These are phyloP conservation scores for Calonectria hawksworthii DNA, from an alignment of 2,329 filamentous ascomycete species.

Conservation along the genomic window DNA sequence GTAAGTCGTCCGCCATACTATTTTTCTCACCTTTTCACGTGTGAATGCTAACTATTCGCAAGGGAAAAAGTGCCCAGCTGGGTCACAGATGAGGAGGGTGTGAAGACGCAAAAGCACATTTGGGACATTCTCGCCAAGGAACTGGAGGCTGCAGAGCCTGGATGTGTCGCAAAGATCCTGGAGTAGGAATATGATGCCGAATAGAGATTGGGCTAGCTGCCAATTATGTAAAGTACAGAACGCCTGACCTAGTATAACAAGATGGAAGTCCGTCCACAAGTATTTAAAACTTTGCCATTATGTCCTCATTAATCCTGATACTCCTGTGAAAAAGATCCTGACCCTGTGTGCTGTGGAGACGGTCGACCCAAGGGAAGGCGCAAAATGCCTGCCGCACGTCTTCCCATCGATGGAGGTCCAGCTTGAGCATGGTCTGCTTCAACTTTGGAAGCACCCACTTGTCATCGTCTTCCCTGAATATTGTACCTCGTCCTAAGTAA, in stretches of 20 bases:
- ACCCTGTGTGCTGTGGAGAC: neutral
- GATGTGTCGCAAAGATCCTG: slow-evolving; percentile 39
- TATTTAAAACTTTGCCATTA: neutral
- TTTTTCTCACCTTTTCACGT: too few species aligned
- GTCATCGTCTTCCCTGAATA: slow-evolving; percentile 18
- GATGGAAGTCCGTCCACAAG: neutral
- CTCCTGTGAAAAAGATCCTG: neutral
- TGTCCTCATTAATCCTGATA: neutral
- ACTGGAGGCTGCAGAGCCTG: slow-evolving; percentile 46
- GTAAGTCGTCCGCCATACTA: slow-evolving; percentile 42
- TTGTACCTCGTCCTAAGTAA: slow-evolving; percentile 1
- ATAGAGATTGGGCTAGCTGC: neutral
- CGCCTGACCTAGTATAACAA: neutral
- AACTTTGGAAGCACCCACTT: slow-evolving; percentile 19
- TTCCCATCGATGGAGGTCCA: slow-evolving; percentile 23
- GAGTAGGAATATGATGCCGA: neutral
- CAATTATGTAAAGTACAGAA: neutral
- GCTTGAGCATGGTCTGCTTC: neutral
- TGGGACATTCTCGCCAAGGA: slow-evolving; percentile 47
- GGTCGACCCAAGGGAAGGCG: slow-evolving; percentile 23
- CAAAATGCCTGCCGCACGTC: neutral
- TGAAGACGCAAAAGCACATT: slow-evolving; percentile 39
- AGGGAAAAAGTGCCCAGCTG: slow-evolving; percentile 40
- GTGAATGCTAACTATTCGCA: neutral
- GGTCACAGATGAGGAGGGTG: slow-evolving; percentile 36